Evolutionary conservation across 208 protist species (phyloP).

Genomic region (Naegleria lovaniensis): DNA sequence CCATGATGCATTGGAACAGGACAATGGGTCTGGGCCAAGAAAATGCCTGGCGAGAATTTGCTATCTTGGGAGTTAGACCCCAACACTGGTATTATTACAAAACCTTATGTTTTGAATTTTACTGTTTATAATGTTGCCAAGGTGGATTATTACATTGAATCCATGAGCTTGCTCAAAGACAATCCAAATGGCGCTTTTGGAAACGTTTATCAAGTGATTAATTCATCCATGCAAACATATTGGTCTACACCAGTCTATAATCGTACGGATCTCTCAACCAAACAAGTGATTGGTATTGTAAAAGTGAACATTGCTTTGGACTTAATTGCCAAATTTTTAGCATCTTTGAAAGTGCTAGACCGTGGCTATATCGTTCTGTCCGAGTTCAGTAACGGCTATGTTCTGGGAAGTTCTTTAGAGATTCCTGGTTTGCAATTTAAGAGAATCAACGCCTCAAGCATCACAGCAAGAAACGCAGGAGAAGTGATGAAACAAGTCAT

Average conservation of each 20-base stretch:
- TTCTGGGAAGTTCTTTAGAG: background rate
- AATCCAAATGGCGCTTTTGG: background rate
- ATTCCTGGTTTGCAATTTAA: background rate
- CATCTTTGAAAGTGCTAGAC: background rate
- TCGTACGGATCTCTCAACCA: background rate
- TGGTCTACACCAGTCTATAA: background rate
- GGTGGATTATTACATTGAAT: background rate
- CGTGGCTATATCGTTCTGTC: background rate
- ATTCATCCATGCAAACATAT: background rate
- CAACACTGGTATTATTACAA: background rate
- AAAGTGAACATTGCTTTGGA: background rate
- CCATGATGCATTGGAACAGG: no score
- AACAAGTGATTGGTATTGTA: background rate
- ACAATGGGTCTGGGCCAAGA: background rate
- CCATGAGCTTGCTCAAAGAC: background rate
- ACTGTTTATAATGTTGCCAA: background rate
- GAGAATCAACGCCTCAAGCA: background rate
- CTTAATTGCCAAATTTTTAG: background rate
- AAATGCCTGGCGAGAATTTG: background rate
- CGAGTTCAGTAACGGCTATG: background rate
- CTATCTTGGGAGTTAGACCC: background rate
- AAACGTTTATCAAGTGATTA: background rate
- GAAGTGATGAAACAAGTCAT: background rate
- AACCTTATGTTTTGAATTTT: background rate
- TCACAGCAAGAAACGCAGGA: background rate